Percentiles rank a stretch among this genome's conserved stretches.
These are phyloP conservation scores for Coelastrella sp. DNA, from an alignment of 139 green algal genomes.

Conservation along the genomic window DNA sequence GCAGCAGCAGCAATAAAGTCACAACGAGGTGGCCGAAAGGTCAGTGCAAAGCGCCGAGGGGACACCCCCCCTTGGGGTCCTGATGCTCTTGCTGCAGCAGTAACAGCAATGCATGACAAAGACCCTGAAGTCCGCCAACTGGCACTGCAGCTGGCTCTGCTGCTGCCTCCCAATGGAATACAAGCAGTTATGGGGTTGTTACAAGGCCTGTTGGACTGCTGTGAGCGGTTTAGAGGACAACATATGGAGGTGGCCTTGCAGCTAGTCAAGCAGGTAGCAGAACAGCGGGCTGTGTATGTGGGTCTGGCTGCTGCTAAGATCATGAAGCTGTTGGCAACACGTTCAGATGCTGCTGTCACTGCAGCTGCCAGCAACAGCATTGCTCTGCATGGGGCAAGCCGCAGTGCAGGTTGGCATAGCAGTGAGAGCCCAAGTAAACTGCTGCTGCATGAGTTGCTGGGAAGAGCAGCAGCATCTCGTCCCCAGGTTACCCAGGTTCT, in stretches of 20 bases:
- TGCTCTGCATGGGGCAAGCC: too few species aligned
- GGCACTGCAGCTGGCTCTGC: conserved; percentile 5
- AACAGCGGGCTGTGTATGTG: neutral
- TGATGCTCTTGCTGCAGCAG: neutral
- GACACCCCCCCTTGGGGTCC: conserved; percentile 1
- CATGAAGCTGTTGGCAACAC: neutral
- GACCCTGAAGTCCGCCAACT: neutral
- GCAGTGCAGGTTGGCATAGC: too few species aligned
- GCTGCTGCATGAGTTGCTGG: neutral
- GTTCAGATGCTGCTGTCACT: neutral
- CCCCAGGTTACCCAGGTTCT: neutral
- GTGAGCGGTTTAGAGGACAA: neutral
- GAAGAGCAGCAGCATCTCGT: neutral
- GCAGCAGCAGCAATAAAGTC: neutral
- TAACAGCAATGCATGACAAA: conserved; percentile 4
- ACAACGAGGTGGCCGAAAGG: neutral
- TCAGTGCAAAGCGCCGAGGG: neutral
- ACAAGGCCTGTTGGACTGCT: neutral
- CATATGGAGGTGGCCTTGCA: neutral
- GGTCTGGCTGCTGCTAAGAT: neutral
- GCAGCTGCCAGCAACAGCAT: neutral
- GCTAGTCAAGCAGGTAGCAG: neutral
- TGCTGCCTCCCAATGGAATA: conserved; percentile 8
- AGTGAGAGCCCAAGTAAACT: neutral
- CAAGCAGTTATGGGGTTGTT: neutral